phyloP scores from a whole-genome alignment of 2,329 filamentous ascomycete species.

The Cercospora nicotianae region DNA sequence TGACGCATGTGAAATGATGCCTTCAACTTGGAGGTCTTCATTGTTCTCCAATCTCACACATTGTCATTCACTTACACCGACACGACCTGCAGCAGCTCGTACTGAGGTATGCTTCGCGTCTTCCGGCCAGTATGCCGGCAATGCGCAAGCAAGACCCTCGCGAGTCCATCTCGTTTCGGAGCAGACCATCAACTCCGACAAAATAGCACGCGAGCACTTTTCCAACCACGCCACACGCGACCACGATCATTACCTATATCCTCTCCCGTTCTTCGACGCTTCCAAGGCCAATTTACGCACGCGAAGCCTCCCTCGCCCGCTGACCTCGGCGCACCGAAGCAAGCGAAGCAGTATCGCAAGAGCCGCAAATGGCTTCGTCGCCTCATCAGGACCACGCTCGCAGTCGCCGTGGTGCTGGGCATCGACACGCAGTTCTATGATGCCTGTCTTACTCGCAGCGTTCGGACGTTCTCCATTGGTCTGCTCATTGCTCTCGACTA shows the following conservation, averaged over 20 bases:
- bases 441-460: slow-evolving; percentile 72
- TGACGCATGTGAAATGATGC: slow-evolving; percentile 10
- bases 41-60: not conserved
- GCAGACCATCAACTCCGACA: slow-evolving; percentile 22
- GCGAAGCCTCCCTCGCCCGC: slow-evolving; percentile 69
- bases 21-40: not conserved
- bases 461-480: slow-evolving; percentile 78
- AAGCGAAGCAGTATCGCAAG: slow-evolving; percentile 69
- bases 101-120: slow-evolving; percentile 27
- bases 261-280: slow-evolving; percentile 19
- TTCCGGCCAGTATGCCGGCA: slow-evolving; percentile 35
- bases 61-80: not conserved
- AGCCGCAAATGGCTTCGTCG: slow-evolving; percentile 76
- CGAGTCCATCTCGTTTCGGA: slow-evolving; percentile 28
- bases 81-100: not conserved
- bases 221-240: not conserved
- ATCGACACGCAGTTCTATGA: slow-evolving; percentile 76
- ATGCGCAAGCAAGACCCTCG: slow-evolving; percentile 35
- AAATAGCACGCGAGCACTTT: slow-evolving; percentile 17
- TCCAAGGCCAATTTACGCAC: slow-evolving; percentile 45
- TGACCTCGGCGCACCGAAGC: slow-evolving; percentile 70
- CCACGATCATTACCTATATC: not conserved
- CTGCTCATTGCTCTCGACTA: slow-evolving; percentile 85
- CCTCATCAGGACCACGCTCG: slow-evolving; percentile 61
- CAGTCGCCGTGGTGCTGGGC: slow-evolving; percentile 63